Percentiles rank a stretch among this genome's conserved stretches.
phyloP scores from a whole-genome alignment of 495 filamentous ascomycete species.

The Lophium mytilinum region DNA sequence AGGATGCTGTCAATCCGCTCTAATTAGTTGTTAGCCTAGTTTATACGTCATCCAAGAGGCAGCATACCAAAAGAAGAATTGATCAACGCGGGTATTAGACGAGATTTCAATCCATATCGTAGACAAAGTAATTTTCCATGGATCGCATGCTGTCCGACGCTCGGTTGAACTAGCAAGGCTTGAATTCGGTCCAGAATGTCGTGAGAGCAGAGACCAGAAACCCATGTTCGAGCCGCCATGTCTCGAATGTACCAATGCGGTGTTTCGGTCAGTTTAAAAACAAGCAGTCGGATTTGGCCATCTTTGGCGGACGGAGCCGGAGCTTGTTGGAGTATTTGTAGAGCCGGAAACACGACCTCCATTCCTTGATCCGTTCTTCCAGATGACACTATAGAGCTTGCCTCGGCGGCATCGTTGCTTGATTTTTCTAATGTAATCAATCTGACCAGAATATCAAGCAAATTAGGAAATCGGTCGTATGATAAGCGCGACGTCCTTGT shows the following conservation, averaged over 20 bases:
- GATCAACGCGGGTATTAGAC: too few relatives aligned
- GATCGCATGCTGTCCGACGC: constrained; percentile 46
- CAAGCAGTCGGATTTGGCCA: constrained; percentile 38
- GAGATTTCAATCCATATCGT: constrained; percentile 29
- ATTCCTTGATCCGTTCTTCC: constrained; percentile 12
- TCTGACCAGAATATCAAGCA: constrained; percentile 58
- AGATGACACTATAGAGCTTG: constrained; percentile 4
- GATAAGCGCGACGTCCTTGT: constrained; percentile 42
- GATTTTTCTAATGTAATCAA: constrained; percentile 41
- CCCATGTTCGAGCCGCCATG: constrained; percentile 68
- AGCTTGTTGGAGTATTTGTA: constrained; percentile 70
- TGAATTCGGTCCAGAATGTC: constrained; percentile 7
- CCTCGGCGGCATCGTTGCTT: constrained; percentile 16
- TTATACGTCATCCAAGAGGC: too few relatives aligned
- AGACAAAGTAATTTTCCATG: constrained; percentile 55
- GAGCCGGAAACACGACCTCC: constrained; percentile 77
- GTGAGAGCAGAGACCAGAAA: constrained; percentile 35
- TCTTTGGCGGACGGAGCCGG: constrained; percentile 42
- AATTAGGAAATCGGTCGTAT: constrained; percentile 63
- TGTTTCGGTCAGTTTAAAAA: constrained; percentile 56
- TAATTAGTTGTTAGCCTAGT: too few relatives aligned
- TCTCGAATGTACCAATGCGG: constrained; percentile 82
- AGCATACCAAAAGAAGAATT: too few relatives aligned
- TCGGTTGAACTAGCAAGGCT: neutral
- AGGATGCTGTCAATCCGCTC: too few relatives aligned